Conservation (phyloP, 352 stramenopile species). For the Phytophthora hibernalis region DNA sequence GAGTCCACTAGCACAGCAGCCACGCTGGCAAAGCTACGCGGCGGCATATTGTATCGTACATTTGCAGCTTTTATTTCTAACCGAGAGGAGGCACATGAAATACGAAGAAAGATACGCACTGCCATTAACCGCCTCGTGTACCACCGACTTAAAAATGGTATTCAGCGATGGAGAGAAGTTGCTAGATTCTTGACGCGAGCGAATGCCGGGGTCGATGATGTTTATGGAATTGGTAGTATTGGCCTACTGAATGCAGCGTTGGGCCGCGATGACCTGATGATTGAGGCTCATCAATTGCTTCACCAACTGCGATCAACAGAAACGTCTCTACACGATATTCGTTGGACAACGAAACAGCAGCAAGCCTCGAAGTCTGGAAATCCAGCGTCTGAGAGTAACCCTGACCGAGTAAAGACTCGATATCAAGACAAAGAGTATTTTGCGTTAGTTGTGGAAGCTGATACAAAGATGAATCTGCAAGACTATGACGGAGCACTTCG, state of each 20-base stretch:
- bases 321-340: conserved; percentile 41
- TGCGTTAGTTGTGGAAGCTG: conserved; percentile 58
- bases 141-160: conserved; percentile 30
- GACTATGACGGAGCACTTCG: conserved; percentile 52
- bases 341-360: conserved; percentile 56
- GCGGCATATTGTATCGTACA: conserved; percentile 49
- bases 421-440: conserved; percentile 49
- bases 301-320: conserved; percentile 53
- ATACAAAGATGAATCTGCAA: conserved; percentile 63
- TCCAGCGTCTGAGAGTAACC: not conserved
- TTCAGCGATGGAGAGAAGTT: conserved; percentile 44
- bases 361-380: conserved; percentile 12
- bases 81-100: conserved; percentile 36
- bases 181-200: conserved; percentile 24
- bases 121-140: conserved; percentile 36
- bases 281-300: conserved; percentile 54
- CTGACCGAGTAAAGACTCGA: conserved; percentile 9
- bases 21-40: conserved; percentile 47
- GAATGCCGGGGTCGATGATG: conserved; percentile 19
- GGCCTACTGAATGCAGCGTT: conserved; percentile 56
- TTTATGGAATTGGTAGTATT: conserved; percentile 54
- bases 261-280: conserved; percentile 54
- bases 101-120: conserved; percentile 48
- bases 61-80: conserved; percentile 66
- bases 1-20: conserved; percentile 22